phyloP scores from a whole-genome alignment of 2,329 filamentous ascomycete genomes.

The Cladosporium sp. region DNA sequence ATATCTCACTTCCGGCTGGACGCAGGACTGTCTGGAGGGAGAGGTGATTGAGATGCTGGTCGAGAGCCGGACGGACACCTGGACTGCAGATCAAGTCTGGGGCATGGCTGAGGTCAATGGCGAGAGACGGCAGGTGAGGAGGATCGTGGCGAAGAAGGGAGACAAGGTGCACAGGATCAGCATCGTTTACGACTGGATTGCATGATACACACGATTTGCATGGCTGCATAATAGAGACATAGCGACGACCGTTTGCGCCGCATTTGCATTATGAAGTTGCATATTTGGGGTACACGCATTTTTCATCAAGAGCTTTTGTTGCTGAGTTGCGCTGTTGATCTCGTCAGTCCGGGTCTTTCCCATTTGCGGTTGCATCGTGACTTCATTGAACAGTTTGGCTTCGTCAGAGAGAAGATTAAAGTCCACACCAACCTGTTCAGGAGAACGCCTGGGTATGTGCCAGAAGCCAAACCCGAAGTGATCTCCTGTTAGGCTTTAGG shows the following conservation, averaged over 20 bases:
- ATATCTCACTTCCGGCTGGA: constrained; percentile 54
- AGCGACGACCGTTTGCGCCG: background rate
- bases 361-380: background rate
- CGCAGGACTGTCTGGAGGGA: constrained; percentile 43
- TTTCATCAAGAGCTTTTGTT: no score
- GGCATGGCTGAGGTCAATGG: constrained; percentile 41
- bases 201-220: background rate
- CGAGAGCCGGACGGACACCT: constrained; percentile 42
- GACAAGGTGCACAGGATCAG: constrained; percentile 33
- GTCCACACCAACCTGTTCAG: constrained; percentile 25
- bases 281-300: no score
- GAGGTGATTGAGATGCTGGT: constrained; percentile 45
- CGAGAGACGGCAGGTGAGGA: constrained; percentile 34
- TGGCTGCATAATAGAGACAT: background rate
- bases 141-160: constrained; percentile 34
- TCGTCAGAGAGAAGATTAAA: constrained; percentile 33
- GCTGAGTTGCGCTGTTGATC: no score
- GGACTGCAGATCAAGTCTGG: constrained; percentile 52
- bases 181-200: constrained; percentile 38
- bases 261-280: no score
- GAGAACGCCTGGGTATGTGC: constrained; percentile 22
- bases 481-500: constrained; percentile 23
- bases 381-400: background rate
- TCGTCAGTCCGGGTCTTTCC: background rate
- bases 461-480: constrained; percentile 22